Evolutionary conservation across 768 basidiomycete genomes (phyloP), one percentile per base, ranked within the genome.

Genomic region (Russula virescens): DNA sequence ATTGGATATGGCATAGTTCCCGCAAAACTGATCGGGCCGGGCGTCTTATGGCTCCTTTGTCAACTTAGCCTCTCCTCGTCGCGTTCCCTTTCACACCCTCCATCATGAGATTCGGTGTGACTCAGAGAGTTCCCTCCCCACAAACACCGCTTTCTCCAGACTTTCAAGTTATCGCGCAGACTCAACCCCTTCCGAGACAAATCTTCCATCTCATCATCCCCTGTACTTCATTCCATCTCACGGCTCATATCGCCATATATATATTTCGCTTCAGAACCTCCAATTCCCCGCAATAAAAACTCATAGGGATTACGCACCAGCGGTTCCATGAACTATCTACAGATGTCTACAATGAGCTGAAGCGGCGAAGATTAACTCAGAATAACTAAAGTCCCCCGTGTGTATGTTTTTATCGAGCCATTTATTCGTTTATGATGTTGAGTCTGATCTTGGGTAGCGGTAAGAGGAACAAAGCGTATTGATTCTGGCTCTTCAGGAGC

Each of bases 291-390:
- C 78, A 91, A 45, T 89, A 92, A 73, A 99, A 99, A 75, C 86
- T 98, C 64, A 98, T 94, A 4, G 82, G 94, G 45, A 81, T 99
- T 63, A 97, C 96, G 4, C 86, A 88, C 64, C 91, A 96, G 69
- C 97, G 98, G 74, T 98, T 98, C 69, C 93, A 97, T 69, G 97
- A 99, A 73, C 80, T 99, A 3, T 95, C 94, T 7, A 98, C 96
- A 9, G 97, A 99, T 73, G 96, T 98, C 2, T 98, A 94, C 71
- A 96, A 98, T 73, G 97, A 99, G 72, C 81, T 98, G 58, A 77
- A 96, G 47, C 84, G 97, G 40, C 78, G 95, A 64, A 85, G 31
- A 8, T 8, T 8, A 3, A 31, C n/a, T n/a, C n/a, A 76, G 71
- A 72, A 81, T 87, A 87, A 86, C 61, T 85, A 90, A 77, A 84